Percentiles rank a stretch among this genome's conserved stretches.
Conservation (phyloP, 2,329 filamentous ascomycete species). For the Colletotrichum sp. region DNA sequence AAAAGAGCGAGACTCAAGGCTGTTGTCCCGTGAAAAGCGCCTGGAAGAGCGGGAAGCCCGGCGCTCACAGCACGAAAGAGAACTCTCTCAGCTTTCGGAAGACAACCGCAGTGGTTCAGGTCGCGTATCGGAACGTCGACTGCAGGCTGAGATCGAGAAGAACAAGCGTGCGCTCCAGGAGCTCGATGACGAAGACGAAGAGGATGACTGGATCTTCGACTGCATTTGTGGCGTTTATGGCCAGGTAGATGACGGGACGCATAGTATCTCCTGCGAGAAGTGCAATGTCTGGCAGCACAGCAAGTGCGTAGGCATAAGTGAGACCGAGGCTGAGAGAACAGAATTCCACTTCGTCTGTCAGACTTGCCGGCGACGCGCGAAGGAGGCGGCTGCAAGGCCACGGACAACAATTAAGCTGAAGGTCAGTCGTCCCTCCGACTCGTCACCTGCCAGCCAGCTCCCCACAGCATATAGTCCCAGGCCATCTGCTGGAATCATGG, state of each 20-base stretch:
- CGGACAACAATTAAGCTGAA: conserved; percentile 60
- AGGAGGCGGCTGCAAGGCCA: conserved; percentile 66
- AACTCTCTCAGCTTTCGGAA: conserved; percentile 79
- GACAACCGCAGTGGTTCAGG: conserved; percentile 69
- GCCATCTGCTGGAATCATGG: neutral
- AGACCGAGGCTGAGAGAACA: conserved; percentile 79
- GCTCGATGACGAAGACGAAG: conserved; percentile 68
- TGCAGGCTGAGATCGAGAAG: conserved; percentile 83
- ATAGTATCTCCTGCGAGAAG: conserved; percentile 90
- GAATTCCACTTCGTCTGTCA: conserved; percentile 89
- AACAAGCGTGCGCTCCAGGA: conserved; percentile 78
- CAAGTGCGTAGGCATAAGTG: conserved; percentile 82
- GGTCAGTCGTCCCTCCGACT: conserved; percentile 35
- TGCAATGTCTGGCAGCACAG: conserved; percentile 98
- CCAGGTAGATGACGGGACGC: conserved; percentile 91
- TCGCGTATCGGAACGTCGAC: conserved; percentile 77
- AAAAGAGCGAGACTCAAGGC: conserved; percentile 77
- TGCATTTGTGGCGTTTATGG: conserved; percentile 91
- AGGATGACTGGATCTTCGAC: conserved; percentile 93
- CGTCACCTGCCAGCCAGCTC: neutral
- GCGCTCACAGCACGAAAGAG: conserved; percentile 83
- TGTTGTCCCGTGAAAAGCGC: conserved; percentile 85
- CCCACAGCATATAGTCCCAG: neutral
- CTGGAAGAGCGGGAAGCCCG: conserved; percentile 85
- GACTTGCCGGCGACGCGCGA: conserved; percentile 74